These are phyloP conservation scores for Astrothelium macrocarpum DNA, from an alignment of 495 filamentous ascomycete genomes.

Conservation along the genomic window DNA sequence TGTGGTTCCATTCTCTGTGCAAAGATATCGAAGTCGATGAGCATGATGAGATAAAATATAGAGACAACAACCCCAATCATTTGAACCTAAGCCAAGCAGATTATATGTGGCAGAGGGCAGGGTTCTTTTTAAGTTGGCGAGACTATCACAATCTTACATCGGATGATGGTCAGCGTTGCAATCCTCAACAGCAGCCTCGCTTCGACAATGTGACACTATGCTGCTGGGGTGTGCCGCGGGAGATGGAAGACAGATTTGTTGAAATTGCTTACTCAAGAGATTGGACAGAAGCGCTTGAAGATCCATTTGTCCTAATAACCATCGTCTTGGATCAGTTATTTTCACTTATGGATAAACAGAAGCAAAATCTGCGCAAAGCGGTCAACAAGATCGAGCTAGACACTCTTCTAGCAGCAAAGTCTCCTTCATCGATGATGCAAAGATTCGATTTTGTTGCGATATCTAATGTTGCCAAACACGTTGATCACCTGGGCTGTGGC, in stretches of 20 bases:
- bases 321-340: slow-evolving; percentile 16
- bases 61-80: slow-evolving; percentile 5
- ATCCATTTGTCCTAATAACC: slow-evolving; percentile 9
- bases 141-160: slow-evolving; percentile 5
- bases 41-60: slow-evolving; percentile 4
- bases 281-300: slow-evolving; percentile 13
- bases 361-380: slow-evolving; percentile 4
- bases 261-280: slow-evolving; percentile 4
- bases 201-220: slow-evolving; percentile 12
- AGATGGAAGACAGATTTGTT: slow-evolving; percentile 11
- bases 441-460: slow-evolving; percentile 13
- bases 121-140: slow-evolving; percentile 9
- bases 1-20: slow-evolving; percentile 16
- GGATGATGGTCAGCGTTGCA: not conserved
- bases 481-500: slow-evolving; percentile 8
- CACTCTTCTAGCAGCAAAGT: slow-evolving; percentile 3
- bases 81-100: slow-evolving; percentile 13
- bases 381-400: slow-evolving; percentile 12
- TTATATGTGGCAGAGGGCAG: slow-evolving; percentile 15
- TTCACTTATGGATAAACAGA: slow-evolving; percentile 6
- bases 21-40: slow-evolving; percentile 14
- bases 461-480: slow-evolving; percentile 18
- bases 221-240: slow-evolving; percentile 13
- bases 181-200: slow-evolving; percentile 4
- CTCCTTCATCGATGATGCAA: slow-evolving; percentile 6